Base-by-base conservation (phyloP, 805 yeast species). In the Hanseniaspora guilliermondii region DNA sequence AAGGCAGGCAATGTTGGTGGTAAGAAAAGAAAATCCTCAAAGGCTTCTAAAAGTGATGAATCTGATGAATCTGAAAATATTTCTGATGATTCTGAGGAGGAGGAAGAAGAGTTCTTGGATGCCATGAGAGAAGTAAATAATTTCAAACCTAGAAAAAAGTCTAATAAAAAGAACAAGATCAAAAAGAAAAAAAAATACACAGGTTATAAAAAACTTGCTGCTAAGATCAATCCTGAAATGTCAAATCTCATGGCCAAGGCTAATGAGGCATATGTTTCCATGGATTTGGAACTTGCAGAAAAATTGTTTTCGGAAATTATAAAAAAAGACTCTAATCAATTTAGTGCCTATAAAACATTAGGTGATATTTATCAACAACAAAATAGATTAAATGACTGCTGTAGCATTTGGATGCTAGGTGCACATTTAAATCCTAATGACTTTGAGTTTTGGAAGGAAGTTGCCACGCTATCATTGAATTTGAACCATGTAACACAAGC, bases 341-440 rank as follows among this genome's bases (percentile, higher is more conserved):
- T 79, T 65, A 79, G 85, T 45, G 96, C 96, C 0, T 89, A 89
- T 71, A 83, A 85, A 61, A 85, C 94, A 0, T 69, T 88, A 45
- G 97, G 96, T 47, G 95, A 86, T 62, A 85, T 91, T 47, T 83
- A 85, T 59, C 75, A 79, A 55, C 70, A 76, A 52, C 82, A 80
- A 57, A 89, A 87, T 1, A 73, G 80, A 46, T 67, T 76, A 49
- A 79, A 82, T 59, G 83, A 85, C 62, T 78, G 95, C 65, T 81
- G 95, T 65, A 80, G 80, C 62, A 76, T 84, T 47, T 80, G 96
- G 96, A 70, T 85, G 60, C 62, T 85, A 53, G 93, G 95, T 30
- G 89, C 96, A 0, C 85, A 81, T 63, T 69, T 85, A 14, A 80
- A 83, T 58, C 80, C 87, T 0, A 77, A 80, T 66, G 95, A 89